A percentile compares a stretch with the other conserved stretches of the same genome.
Evolutionary conservation across 2,329 filamentous ascomycete genomes (phyloP).

Genomic region (Beauveria caledonica): DNA sequence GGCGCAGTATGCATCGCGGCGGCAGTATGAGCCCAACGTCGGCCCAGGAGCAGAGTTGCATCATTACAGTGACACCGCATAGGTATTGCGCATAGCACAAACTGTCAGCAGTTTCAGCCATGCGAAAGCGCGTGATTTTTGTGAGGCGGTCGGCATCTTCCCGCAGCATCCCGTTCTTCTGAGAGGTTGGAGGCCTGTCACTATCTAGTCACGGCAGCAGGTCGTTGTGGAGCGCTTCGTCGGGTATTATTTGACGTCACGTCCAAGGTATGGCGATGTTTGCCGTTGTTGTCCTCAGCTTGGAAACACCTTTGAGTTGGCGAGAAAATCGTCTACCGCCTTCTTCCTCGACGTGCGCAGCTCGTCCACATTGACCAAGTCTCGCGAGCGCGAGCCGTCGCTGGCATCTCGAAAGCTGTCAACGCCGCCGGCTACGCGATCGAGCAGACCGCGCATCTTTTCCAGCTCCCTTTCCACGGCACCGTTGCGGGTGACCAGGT

Average conservation of each 20-base stretch:
- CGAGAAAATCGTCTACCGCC: slow-evolving; percentile 35
- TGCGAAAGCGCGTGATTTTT: neutral
- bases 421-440: slow-evolving; percentile 49
- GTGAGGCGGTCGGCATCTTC: neutral
- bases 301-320: slow-evolving; percentile 17
- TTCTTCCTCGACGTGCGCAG: slow-evolving; percentile 31
- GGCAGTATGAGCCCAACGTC: neutral
- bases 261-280: neutral
- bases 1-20: neutral
- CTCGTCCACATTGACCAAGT: slow-evolving; percentile 22
- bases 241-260: neutral
- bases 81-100: neutral
- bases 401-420: slow-evolving; percentile 22
- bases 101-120: slow-evolving; percentile 3
- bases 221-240: neutral
- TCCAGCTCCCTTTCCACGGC: slow-evolving; percentile 59
- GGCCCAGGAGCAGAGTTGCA: neutral
- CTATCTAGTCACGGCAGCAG: neutral
- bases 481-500: slow-evolving; percentile 57
- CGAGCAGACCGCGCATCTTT: slow-evolving; percentile 55
- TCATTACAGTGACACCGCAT: neutral
- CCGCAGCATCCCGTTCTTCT: neutral
- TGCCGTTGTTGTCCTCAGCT: neutral
- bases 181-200: neutral
- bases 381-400: slow-evolving; percentile 17